Evolutionary conservation across 257 asterid genomes (phyloP), one percentile per base, ranked within the genome.

Genomic region (Cinchona pubescens): DNA sequence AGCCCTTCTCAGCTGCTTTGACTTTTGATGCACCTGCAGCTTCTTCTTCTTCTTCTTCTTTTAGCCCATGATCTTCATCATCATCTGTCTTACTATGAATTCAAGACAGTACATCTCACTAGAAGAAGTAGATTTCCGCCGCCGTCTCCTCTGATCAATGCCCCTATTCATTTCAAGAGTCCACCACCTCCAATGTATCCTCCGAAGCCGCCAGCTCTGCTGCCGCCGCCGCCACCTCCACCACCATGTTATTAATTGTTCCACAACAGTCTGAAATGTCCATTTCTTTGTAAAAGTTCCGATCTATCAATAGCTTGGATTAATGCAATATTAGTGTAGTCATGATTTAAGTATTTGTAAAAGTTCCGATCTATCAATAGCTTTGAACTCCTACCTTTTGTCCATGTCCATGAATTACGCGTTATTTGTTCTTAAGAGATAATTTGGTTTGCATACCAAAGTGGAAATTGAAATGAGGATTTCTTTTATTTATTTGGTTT

Each of bases 171-270:
- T 56, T 23, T 23, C 13, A 56, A 56, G 62, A 56, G 62, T 2
- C 62, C 62, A 56, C 58, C 58, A 14, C 58, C 58, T 18, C 30
- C 62, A 21, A n/a, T n/a, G n/a, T n/a, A n/a, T n/a, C 62, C 62
- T 1, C 67, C 67, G 0, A 21, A 19, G 40, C 67, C 67, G 38
- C 38, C 19, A 25, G 14, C 40, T 12, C 21, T 5, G 67, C 40
- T 42, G 40, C 38, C 38, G n/a, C 67, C 37, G 30, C 27, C 27
- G 30, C 62, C 62, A 14, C n/a, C n/a, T n/a, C n/a, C n/a, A 21
- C 62, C 63, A 14, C 65, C 65, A n/a, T 59, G 35, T 59, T 49
- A 49, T n/a, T n/a, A 49, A 49, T 49, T 49, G 58, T 49, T 49
- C 19, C 19, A 25, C n/a, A 49, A 49, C 58, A 18, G 9, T 18